Percentiles rank a stretch among this genome's conserved stretches.
Conservation (phyloP, 2,329 filamentous ascomycete genomes). For the Leptodontidium sp. region DNA sequence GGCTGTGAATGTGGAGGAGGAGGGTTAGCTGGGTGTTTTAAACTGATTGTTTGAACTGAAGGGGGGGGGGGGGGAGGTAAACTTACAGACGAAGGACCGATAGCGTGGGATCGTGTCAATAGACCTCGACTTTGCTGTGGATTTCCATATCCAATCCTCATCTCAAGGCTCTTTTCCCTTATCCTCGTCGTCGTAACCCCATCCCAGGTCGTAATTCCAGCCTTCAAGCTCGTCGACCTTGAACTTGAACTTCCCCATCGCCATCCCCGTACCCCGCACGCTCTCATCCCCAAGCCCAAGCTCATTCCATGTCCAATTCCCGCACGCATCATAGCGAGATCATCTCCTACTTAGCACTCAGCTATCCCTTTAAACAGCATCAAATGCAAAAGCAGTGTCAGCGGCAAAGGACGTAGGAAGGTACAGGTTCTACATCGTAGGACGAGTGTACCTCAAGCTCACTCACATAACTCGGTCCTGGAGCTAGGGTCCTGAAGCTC, state of each 20-base stretch:
- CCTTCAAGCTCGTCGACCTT: not conserved
- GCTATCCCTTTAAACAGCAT: too few species aligned
- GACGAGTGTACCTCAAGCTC: too few species aligned
- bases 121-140: conserved; percentile 39
- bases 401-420: too few species aligned
- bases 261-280: not conserved
- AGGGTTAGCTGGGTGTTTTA: conserved; percentile 23
- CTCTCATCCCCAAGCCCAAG: not conserved
- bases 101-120: conserved; percentile 46
- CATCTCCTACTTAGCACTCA: not conserved
- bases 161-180: too few species aligned
- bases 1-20: conserved; percentile 57
- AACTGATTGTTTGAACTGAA: not conserved
- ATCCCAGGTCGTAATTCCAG: not conserved
- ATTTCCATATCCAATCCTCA: not conserved
- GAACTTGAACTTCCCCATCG: not conserved
- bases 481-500: too few species aligned
- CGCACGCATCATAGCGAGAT: not conserved
- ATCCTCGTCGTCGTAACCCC: not conserved
- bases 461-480: too few species aligned
- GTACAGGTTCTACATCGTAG: too few species aligned
- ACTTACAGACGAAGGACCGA: conserved; percentile 48
- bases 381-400: too few species aligned
- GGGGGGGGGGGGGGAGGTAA: not conserved
- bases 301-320: not conserved